phyloP scores from a whole-genome alignment of 768 basidiomycete genomes.

The Panaeolus cyanescens region DNA sequence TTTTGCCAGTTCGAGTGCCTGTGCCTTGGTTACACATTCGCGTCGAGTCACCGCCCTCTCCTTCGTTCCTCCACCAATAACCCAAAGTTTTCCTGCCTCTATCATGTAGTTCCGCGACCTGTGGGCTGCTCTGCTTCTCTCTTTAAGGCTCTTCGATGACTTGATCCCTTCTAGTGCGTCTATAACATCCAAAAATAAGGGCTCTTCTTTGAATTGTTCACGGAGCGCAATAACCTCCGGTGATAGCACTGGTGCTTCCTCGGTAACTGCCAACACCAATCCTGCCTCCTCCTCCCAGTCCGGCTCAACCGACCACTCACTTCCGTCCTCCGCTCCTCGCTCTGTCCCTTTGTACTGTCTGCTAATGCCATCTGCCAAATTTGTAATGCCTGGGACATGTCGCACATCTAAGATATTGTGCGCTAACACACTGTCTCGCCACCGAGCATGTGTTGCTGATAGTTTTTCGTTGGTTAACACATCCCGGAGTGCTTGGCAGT shows the following conservation, averaged over 20 bases:
- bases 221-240: not conserved
- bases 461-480: constrained; percentile 24
- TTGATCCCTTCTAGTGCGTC: constrained; percentile 11
- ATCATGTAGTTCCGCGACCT: constrained; percentile 22
- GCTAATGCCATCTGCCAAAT: constrained; percentile 30
- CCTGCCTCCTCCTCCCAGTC: constrained; percentile 20
- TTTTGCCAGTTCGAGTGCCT: constrained; percentile 21
- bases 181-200: constrained; percentile 18
- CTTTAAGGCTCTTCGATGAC: constrained; percentile 7
- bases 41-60: constrained; percentile 11
- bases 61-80: constrained; percentile 10
- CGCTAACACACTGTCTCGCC: constrained; percentile 32
- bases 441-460: constrained; percentile 22
- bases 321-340: constrained; percentile 18
- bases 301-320: constrained; percentile 25
- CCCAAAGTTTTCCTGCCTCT: constrained; percentile 26
- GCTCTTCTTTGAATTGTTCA: constrained; percentile 16
- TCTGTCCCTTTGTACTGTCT: constrained; percentile 17
- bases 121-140: constrained; percentile 19
- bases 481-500: constrained; percentile 36
- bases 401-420: constrained; percentile 22
- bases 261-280: constrained; percentile 19
- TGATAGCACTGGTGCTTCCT: not conserved
- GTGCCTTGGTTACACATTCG: constrained; percentile 25
- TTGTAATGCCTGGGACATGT: constrained; percentile 22